Evolutionary conservation across 148 eudicot genomes (phyloP).

Genomic region (Cornus florida): DNA sequence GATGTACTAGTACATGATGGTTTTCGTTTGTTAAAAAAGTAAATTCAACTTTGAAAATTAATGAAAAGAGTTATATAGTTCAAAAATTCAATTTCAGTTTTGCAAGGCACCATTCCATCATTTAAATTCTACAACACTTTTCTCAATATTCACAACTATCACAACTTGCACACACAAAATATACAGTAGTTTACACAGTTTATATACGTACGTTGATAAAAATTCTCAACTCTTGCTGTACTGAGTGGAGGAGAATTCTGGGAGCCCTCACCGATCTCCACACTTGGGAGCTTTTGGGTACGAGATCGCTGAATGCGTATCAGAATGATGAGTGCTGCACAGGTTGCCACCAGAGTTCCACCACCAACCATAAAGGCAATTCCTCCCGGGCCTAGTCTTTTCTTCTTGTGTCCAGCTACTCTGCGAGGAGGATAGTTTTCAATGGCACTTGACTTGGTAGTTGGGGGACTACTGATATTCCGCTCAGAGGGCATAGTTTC

Average conservation of each 20-base stretch:
- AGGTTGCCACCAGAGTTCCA: constrained; percentile 39
- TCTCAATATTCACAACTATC: too few species aligned
- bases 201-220: background rate
- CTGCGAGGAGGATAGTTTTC: constrained; percentile 44
- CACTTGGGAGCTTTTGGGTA: constrained; percentile 19
- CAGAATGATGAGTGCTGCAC: constrained; percentile 42
- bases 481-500: constrained; percentile 46
- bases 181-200: background rate
- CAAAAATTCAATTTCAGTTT: background rate
- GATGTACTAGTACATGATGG: too few species aligned
- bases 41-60: too few species aligned
- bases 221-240: constrained; percentile 49
- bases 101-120: background rate
- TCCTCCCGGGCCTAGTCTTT: constrained; percentile 41
- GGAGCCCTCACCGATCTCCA: constrained; percentile 40
- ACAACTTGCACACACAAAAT: background rate
- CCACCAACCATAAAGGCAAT: constrained; percentile 56
- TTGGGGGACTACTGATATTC: constrained; percentile 65
- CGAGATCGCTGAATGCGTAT: constrained; percentile 32
- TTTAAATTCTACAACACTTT: background rate
- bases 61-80: background rate
- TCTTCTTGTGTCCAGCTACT: constrained; percentile 38
- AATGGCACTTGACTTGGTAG: constrained; percentile 69
- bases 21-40: too few species aligned
- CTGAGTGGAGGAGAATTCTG: constrained; percentile 49